Percentiles rank a stretch among this genome's conserved stretches.
phyloP scores from a whole-genome alignment of 2,329 filamentous ascomycete species.

The Calonectria naviculata region DNA sequence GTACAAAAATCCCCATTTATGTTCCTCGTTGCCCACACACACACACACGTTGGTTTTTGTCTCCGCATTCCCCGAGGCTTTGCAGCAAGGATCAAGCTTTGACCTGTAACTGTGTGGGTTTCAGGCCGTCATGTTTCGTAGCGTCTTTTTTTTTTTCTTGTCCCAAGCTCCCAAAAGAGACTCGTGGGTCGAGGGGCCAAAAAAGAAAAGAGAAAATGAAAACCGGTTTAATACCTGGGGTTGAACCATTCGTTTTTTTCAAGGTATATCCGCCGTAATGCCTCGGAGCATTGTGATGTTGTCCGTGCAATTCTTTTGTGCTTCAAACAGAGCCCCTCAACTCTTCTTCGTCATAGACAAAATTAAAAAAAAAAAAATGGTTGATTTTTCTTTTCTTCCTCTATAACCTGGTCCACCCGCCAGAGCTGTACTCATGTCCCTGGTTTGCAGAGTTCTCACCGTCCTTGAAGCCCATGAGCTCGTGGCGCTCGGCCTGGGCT shows the following conservation, averaged over 20 bases:
- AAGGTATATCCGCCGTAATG: background rate
- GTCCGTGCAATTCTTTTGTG: background rate
- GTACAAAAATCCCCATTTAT: background rate
- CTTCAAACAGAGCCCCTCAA: background rate
- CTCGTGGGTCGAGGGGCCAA: background rate
- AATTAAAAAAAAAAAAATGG: background rate
- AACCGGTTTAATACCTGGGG: background rate
- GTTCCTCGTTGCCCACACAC: background rate
- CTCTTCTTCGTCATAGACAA: conserved; percentile 3
- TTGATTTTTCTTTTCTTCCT: background rate
- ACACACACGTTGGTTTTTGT: background rate
- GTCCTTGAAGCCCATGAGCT: conserved; percentile 61
- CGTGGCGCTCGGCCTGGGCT: conserved; percentile 59
- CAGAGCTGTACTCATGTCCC: conserved; percentile 41
- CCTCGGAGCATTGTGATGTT: background rate
- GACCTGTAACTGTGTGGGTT: conserved; percentile 5
- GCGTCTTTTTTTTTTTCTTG: background rate
- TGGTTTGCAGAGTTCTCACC: conserved; percentile 39
- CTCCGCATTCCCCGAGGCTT: background rate
- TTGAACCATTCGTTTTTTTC: background rate
- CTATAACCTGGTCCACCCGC: conserved; percentile 26
- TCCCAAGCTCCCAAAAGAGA: background rate
- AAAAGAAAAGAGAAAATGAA: background rate
- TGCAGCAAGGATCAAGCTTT: background rate
- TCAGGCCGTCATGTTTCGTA: conserved; percentile 2